Evolutionary conservation across 2,329 filamentous ascomycete species (phyloP).

Genomic region (Pseudogymnoascus sp.): DNA sequence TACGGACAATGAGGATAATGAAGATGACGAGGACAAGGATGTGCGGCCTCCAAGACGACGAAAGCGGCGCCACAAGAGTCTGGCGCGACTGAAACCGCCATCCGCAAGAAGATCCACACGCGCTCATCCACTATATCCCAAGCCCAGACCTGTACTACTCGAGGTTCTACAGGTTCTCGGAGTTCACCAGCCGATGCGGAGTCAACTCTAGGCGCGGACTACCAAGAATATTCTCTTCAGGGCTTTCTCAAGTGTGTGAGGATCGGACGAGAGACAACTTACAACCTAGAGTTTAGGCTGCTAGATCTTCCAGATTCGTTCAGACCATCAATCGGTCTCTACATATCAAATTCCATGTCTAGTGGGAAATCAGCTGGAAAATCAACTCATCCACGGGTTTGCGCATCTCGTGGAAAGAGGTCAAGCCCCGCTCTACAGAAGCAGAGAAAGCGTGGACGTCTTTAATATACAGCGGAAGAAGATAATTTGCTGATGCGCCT

Average conservation of each 20-base stretch:
- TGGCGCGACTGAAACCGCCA: not conserved
- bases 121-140: too few relatives aligned
- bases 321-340: not conserved
- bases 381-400: not conserved
- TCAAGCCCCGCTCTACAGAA: not conserved
- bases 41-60: too few relatives aligned
- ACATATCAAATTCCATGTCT: constrained; percentile 1
- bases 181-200: too few relatives aligned
- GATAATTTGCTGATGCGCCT: too few relatives aligned
- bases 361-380: not conserved
- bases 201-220: not conserved
- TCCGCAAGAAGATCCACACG: too few relatives aligned
- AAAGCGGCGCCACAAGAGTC: too few relatives aligned
- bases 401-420: not conserved
- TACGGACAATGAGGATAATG: too few relatives aligned
- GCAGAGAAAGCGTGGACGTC: not conserved
- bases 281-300: constrained; percentile 7
- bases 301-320: constrained; percentile 3
- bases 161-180: too few relatives aligned
- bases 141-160: too few relatives aligned
- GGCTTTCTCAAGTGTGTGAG: not conserved
- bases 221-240: not conserved
- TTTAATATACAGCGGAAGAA: too few relatives aligned
- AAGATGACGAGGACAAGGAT: too few relatives aligned
- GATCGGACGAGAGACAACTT: not conserved